Evolutionary conservation across 2,329 filamentous ascomycete genomes (phyloP).

Genomic region (Thelonectria olida): DNA sequence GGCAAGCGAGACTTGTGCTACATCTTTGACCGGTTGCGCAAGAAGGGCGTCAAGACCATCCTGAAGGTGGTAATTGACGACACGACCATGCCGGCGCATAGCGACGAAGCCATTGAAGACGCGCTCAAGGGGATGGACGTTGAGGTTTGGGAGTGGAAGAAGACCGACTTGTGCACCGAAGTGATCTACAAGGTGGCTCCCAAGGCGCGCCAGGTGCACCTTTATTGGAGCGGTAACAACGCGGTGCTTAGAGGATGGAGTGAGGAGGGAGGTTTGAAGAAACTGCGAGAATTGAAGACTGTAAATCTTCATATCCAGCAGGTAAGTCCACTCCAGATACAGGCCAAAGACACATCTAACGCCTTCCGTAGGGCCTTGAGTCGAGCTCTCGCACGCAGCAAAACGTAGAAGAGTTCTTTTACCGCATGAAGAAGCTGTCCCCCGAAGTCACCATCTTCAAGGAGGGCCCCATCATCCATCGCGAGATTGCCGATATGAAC

Average conservation of each 20-base stretch:
- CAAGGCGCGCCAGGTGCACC: background rate
- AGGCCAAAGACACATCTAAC: background rate
- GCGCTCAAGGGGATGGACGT: background rate
- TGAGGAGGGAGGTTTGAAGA: constrained; percentile 3
- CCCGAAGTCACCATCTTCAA: background rate
- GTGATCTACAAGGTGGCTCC: constrained; percentile 1
- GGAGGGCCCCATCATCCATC: background rate
- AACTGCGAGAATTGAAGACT: background rate
- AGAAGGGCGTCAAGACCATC: background rate
- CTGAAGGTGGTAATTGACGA: constrained; percentile 7
- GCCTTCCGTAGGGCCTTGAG: background rate
- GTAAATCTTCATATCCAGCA: constrained; percentile 6
- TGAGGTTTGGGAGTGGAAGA: constrained; percentile 21
- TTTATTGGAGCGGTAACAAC: constrained; percentile 20
- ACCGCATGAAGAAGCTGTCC: background rate
- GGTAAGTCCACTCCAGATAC: background rate
- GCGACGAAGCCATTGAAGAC: constrained; percentile 19
- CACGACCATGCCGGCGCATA: background rate
- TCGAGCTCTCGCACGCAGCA: background rate
- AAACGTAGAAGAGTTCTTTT: background rate
- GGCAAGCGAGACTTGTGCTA: constrained; percentile 5
- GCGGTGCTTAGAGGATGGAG: constrained; percentile 16
- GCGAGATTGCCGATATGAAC: background rate
- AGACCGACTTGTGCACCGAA: constrained; percentile 18
- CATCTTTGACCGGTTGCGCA: background rate